Conservation (phyloP, 1,284 basidiomycete species). For the Sporisorium sorghi region DNA sequence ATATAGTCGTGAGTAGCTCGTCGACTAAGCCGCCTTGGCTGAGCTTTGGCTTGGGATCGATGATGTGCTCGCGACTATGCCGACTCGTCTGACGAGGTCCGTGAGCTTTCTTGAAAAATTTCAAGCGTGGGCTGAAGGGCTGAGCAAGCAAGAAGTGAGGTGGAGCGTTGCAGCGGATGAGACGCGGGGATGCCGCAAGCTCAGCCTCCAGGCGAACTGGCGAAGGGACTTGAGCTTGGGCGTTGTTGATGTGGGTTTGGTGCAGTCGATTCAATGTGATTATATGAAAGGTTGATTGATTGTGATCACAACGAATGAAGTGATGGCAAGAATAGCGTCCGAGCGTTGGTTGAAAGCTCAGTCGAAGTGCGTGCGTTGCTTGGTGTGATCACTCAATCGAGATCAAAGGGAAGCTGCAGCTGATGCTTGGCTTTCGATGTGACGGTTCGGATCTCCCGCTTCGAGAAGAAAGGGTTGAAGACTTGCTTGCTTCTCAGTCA, state of each 20-base stretch:
- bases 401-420: no score
- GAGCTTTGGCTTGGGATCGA: background rate
- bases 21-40: conserved; percentile 1
- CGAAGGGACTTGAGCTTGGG: no score
- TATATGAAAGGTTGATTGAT: conserved; percentile 5
- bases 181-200: background rate
- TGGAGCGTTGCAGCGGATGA: background rate
- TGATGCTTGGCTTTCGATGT: no score
- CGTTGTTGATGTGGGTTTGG: background rate
- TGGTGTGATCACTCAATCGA: no score
- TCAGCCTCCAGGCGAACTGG: background rate
- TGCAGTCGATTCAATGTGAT: conserved; percentile 12
- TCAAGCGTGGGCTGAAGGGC: background rate
- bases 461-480: background rate
- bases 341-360: conserved; percentile 11
- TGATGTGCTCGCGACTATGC: conserved; percentile 1
- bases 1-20: background rate
- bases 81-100: conserved; percentile 6
- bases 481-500: background rate
- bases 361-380: background rate
- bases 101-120: background rate
- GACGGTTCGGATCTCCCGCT: conserved; percentile 1
- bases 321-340: conserved; percentile 5
- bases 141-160: background rate
- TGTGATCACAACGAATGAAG: conserved; percentile 17